A percentile compares a stretch with the other conserved stretches of the same genome.
Conservation (phyloP, 2,329 filamentous ascomycete genomes). For the Fusarium chuoi region DNA sequence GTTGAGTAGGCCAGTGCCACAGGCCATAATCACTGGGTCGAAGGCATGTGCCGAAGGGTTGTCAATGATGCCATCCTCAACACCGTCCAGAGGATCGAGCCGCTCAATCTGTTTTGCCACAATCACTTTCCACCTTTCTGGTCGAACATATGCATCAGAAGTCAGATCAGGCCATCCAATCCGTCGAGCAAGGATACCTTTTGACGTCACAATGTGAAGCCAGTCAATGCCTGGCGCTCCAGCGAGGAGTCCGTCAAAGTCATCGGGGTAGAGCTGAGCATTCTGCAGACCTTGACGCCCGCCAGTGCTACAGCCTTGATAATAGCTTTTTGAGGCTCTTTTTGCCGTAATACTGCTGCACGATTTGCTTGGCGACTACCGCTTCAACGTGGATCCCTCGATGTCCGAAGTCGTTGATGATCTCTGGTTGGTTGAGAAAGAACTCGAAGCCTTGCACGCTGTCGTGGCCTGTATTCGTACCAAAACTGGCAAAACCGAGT, state of each 20-base stretch:
- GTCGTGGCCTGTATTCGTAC: neutral
- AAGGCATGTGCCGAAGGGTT: neutral
- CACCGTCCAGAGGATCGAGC: constrained; percentile 4
- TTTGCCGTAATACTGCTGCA: neutral
- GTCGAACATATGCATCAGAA: neutral
- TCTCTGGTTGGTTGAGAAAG: constrained; percentile 1
- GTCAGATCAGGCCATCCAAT: neutral
- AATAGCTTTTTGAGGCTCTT: neutral
- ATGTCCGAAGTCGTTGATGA: constrained; percentile 7
- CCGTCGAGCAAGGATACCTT: neutral
- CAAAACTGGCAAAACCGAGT: neutral
- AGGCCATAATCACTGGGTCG: neutral
- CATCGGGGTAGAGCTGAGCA: constrained; percentile 1
- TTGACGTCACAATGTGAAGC: constrained; percentile 12
- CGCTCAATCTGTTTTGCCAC: constrained; percentile 5
- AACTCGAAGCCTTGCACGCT: constrained; percentile 5
- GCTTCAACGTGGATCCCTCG: constrained; percentile 8
- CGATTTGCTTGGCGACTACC: neutral
- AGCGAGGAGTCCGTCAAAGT: constrained; percentile 12
- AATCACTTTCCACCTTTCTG: constrained; percentile 7
- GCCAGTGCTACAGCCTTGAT: constrained; percentile 10
- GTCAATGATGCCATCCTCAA: constrained; percentile 6
- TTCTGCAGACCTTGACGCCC: constrained; percentile 6
- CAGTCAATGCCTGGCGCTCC: constrained; percentile 5
- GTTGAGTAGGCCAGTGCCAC: neutral